phyloP scores from a whole-genome alignment of 768 basidiomycete species.

The Russula vinacea region DNA sequence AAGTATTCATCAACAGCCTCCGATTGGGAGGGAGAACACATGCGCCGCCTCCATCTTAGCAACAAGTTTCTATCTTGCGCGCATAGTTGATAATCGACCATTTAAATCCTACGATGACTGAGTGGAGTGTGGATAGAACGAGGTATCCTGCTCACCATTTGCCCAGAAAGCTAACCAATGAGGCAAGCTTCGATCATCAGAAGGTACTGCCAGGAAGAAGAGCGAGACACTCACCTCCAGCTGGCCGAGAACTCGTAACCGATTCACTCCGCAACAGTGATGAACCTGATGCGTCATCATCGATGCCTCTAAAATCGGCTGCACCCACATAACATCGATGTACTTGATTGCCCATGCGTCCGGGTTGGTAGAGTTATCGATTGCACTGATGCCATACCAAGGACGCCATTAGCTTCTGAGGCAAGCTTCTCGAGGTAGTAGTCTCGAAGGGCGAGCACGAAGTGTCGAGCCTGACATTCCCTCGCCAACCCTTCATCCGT shows the following conservation, averaged over 20 bases:
- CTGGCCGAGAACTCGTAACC: slow-evolving; percentile 26
- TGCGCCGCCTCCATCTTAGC: slow-evolving; percentile 24
- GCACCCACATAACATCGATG: slow-evolving; percentile 30
- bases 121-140: too few relatives aligned
- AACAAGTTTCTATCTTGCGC: slow-evolving; percentile 19
- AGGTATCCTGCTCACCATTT: slow-evolving; percentile 4
- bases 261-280: slow-evolving; percentile 30
- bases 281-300: slow-evolving; percentile 38
- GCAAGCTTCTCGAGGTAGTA: slow-evolving; percentile 34
- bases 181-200: slow-evolving; percentile 27
- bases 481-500: slow-evolving; percentile 23
- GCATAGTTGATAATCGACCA: slow-evolving; percentile 24
- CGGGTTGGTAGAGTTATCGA: neutral
- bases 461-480: slow-evolving; percentile 16
- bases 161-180: slow-evolving; percentile 39
- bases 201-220: neutral
- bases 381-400: neutral
- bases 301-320: slow-evolving; percentile 37
- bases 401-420: neutral
- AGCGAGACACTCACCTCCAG: slow-evolving; percentile 32
- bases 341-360: slow-evolving; percentile 36
- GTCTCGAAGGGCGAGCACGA: slow-evolving; percentile 36
- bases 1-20: slow-evolving; percentile 5
- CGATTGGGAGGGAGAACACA: slow-evolving; percentile 23
- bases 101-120: slow-evolving; percentile 9